Percentiles rank a stretch among this genome's conserved stretches.
These are phyloP conservation scores for Trametes versicolor DNA, from an alignment of 1,284 basidiomycete genomes.

Conservation along the genomic window DNA sequence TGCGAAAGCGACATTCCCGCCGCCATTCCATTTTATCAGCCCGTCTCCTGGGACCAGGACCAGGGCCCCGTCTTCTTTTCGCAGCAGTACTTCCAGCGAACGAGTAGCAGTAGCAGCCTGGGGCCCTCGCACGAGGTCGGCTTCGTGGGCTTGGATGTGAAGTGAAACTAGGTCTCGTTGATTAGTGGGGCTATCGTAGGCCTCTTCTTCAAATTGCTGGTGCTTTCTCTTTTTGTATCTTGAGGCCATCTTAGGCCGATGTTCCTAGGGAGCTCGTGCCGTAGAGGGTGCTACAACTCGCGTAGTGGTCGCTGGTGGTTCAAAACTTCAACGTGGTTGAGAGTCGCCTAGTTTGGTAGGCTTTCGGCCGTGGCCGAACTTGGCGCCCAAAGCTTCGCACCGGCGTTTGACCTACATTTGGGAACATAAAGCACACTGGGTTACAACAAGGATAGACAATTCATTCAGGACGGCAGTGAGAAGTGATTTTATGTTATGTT, in stretches of 20 bases:
- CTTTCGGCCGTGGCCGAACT: too few species aligned
- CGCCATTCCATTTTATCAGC: slow-evolving; percentile 55
- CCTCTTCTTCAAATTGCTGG: background rate
- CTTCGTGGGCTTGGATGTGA: slow-evolving; percentile 74
- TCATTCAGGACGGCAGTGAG: too few species aligned
- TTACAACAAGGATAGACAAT: too few species aligned
- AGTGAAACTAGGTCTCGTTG: slow-evolving; percentile 44
- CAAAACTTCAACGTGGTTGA: too few species aligned
- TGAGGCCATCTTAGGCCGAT: too few species aligned
- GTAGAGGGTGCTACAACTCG: background rate
- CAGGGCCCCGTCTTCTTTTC: slow-evolving; percentile 24
- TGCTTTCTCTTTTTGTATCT: slow-evolving; percentile 22
- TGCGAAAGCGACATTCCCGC: slow-evolving; percentile 4
- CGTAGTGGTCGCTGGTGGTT: background rate
- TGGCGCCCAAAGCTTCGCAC: too few species aligned
- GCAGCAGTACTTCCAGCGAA: slow-evolving; percentile 55
- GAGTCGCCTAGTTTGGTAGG: too few species aligned
- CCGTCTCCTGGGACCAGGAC: slow-evolving; percentile 48
- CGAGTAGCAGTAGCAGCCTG: slow-evolving; percentile 52
- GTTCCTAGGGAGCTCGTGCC: too few species aligned
- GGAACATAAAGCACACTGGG: too few species aligned
- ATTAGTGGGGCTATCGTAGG: background rate
- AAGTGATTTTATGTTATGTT: too few species aligned
- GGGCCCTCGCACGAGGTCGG: slow-evolving; percentile 65
- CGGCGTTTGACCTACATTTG: too few species aligned